These are phyloP conservation scores for Jatropha multifida DNA, from an alignment of 441 rosid species.

Conservation along the genomic window DNA sequence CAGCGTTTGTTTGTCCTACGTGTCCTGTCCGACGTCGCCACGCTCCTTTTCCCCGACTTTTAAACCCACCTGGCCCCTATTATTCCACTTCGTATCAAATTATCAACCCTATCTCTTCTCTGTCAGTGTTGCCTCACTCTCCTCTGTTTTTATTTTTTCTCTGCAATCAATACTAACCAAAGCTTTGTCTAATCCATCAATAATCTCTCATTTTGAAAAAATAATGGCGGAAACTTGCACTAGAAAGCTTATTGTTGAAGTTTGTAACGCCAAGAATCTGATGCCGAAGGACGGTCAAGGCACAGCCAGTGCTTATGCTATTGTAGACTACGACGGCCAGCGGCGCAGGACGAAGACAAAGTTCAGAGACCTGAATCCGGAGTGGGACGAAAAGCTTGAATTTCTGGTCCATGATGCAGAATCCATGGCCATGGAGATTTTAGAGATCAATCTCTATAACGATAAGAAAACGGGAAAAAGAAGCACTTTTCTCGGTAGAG, in stretches of 20 bases:
- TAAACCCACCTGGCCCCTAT: conserved; percentile 15
- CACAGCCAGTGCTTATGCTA: conserved; percentile 77
- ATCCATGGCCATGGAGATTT: conserved; percentile 54
- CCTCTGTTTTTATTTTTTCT: no score
- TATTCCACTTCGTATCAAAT: conserved; percentile 3
- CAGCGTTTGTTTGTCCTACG: conserved; percentile 5
- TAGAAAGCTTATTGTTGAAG: conserved; percentile 67
- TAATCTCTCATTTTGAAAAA: neutral
- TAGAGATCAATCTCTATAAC: conserved; percentile 74
- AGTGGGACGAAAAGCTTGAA: conserved; percentile 82
- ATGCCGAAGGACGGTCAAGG: conserved; percentile 94
- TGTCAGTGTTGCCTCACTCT: neutral
- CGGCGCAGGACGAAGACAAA: conserved; percentile 73
- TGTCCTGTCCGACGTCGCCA: conserved; percentile 31
- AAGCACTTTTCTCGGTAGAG: conserved; percentile 69
- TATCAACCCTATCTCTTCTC: neutral
- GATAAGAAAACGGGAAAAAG: conserved; percentile 66
- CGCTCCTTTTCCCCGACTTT: conserved; percentile 31
- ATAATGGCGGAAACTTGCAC: conserved; percentile 54
- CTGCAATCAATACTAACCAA: no score
- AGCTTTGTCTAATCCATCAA: neutral
- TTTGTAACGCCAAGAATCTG: conserved; percentile 67
- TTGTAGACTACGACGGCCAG: conserved; percentile 79
- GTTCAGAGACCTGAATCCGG: conserved; percentile 78
- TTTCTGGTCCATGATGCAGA: conserved; percentile 62